These are phyloP conservation scores for Penicillium cosmopolitanum DNA, from an alignment of 495 filamentous ascomycete species.

Conservation along the genomic window DNA sequence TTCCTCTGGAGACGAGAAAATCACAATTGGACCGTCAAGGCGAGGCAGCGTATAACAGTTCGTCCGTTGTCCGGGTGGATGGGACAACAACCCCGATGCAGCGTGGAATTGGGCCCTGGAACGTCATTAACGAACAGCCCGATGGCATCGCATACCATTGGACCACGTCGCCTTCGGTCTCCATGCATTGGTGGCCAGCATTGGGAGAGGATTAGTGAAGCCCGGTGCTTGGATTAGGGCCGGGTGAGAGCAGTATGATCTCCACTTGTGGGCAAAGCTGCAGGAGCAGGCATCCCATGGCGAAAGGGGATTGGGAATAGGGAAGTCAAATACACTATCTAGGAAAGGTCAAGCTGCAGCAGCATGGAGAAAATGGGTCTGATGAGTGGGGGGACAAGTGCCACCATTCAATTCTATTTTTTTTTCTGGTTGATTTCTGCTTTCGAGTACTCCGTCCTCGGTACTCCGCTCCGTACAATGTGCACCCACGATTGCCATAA, in stretches of 20 bases:
- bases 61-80: constrained; percentile 35
- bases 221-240: constrained; percentile 37
- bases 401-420: constrained; percentile 25
- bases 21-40: constrained; percentile 35
- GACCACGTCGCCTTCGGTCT: constrained; percentile 44
- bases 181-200: constrained; percentile 26
- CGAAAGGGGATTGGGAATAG: constrained; percentile 25
- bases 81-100: constrained; percentile 33
- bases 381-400: constrained; percentile 25
- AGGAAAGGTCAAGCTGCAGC: constrained; percentile 29
- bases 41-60: constrained; percentile 50
- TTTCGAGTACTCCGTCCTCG: background rate
- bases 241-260: constrained; percentile 32
- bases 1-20: constrained; percentile 25
- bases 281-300: constrained; percentile 27
- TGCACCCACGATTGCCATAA: constrained; percentile 7
- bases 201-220: constrained; percentile 26
- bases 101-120: constrained; percentile 33
- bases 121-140: constrained; percentile 45
- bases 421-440: constrained; percentile 8
- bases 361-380: constrained; percentile 29
- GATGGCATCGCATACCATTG: constrained; percentile 40
- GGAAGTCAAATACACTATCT: constrained; percentile 20
- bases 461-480: background rate
- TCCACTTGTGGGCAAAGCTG: constrained; percentile 30